These are phyloP conservation scores for Infundibulicybe gibba DNA, from an alignment of 768 basidiomycete species.

Conservation along the genomic window DNA sequence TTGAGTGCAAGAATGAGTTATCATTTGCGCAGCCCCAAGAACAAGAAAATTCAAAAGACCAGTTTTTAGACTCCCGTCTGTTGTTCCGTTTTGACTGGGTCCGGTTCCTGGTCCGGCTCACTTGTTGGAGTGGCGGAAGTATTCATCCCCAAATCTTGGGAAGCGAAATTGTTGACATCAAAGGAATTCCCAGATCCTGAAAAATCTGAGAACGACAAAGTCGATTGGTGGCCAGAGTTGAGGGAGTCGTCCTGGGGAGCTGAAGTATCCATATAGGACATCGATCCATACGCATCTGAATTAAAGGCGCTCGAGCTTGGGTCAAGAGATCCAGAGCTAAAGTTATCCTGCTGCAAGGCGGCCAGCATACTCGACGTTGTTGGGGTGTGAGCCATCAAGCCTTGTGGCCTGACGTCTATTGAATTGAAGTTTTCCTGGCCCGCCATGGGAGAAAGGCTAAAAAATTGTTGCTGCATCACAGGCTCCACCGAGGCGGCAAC, in stretches of 20 bases:
- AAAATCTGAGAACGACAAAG: slow-evolving; percentile 71
- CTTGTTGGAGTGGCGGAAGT: slow-evolving; percentile 46
- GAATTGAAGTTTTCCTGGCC: slow-evolving; percentile 76
- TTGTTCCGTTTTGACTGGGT: slow-evolving; percentile 67
- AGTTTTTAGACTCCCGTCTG: slow-evolving; percentile 25
- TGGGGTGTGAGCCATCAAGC: slow-evolving; percentile 75
- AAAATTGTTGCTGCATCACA: slow-evolving; percentile 88
- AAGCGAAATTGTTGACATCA: slow-evolving; percentile 65
- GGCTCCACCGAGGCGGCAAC: slow-evolving; percentile 91
- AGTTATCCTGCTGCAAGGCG: slow-evolving; percentile 75
- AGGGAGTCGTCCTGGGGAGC: slow-evolving; percentile 63
- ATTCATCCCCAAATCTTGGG: slow-evolving; percentile 63
- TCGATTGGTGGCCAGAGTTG: slow-evolving; percentile 52
- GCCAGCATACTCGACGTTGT: slow-evolving; percentile 91
- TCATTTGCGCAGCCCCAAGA: slow-evolving; percentile 11
- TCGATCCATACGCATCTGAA: slow-evolving; percentile 63
- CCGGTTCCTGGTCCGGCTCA: slow-evolving; percentile 62
- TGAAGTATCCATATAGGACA: slow-evolving; percentile 76
- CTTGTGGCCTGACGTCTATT: slow-evolving; percentile 58
- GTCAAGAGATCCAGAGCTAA: slow-evolving; percentile 64
- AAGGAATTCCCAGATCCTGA: slow-evolving; percentile 58
- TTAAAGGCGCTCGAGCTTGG: slow-evolving; percentile 58
- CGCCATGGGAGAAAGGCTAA: slow-evolving; percentile 84
- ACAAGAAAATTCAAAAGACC: slow-evolving; percentile 13
- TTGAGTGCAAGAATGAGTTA: slow-evolving; percentile 11